Evolutionary conservation across 2,329 filamentous ascomycete genomes (phyloP).

Genomic region (Bertia moriformis): DNA sequence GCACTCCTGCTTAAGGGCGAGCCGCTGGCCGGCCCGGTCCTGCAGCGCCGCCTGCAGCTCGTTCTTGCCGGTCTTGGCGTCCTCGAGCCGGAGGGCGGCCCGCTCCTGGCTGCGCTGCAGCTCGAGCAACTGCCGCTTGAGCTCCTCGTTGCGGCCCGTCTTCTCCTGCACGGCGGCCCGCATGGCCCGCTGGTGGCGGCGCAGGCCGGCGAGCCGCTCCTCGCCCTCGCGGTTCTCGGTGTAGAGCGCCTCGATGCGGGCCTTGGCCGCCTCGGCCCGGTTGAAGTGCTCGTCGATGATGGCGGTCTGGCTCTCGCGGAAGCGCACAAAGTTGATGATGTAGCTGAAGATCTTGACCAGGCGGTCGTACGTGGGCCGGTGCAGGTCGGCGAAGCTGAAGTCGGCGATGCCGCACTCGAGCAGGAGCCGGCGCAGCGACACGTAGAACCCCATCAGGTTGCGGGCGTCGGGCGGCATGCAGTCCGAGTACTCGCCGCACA

Average conservation of each 20-base stretch:
- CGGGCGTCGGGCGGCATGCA: constrained; percentile 72
- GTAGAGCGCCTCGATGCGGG: constrained; percentile 74
- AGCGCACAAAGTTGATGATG: constrained; percentile 96
- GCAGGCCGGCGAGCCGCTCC: constrained; percentile 66
- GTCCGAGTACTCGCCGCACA: constrained; percentile 72
- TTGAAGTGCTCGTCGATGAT: constrained; percentile 91
- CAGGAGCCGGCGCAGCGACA: constrained; percentile 65
- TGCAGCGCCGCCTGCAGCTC: constrained; percentile 60
- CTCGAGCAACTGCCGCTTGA: constrained; percentile 70
- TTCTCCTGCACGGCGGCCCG: constrained; percentile 74
- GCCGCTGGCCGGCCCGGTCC: constrained; percentile 53
- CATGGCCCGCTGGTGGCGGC: constrained; percentile 63
- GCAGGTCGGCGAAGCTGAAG: constrained; percentile 84
- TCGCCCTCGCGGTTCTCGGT: constrained; percentile 79
- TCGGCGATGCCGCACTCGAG: constrained; percentile 82
- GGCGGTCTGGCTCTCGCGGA: constrained; percentile 78
- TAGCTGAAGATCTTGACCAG: constrained; percentile 93
- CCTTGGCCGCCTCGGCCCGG: constrained; percentile 72
- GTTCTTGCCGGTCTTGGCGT: constrained; percentile 66
- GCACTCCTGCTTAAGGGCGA: constrained; percentile 69
- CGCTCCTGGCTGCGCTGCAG: constrained; percentile 70
- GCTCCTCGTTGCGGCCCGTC: constrained; percentile 69
- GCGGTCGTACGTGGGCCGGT: constrained; percentile 77
- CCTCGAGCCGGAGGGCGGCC: constrained; percentile 68
- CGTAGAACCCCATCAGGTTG: constrained; percentile 91